A percentile compares a stretch with the other conserved stretches of the same genome.
These are phyloP conservation scores for Puccinia horiana DNA, from an alignment of 1,284 basidiomycete genomes.

Conservation along the genomic window DNA sequence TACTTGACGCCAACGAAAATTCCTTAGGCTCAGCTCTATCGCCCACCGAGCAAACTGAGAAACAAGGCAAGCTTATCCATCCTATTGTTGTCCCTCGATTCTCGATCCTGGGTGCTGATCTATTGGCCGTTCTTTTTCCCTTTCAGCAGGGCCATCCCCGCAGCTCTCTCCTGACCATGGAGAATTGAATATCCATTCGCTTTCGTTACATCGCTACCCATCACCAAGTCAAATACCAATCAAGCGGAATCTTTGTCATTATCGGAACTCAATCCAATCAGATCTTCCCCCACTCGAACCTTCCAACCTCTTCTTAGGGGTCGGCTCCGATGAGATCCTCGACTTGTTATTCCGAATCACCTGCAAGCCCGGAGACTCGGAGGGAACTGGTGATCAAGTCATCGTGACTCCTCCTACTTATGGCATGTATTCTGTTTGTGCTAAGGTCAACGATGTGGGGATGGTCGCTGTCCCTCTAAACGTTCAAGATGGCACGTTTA, in stretches of 20 bases:
- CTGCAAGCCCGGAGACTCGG: constrained; percentile 69
- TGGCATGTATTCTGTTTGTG: constrained; percentile 95
- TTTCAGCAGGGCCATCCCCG: constrained; percentile 48
- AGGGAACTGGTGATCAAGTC: constrained; percentile 67
- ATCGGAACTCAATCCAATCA: constrained; percentile 70
- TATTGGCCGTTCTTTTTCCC: background rate
- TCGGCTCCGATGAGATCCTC: constrained; percentile 95
- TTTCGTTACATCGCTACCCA: constrained; percentile 79
- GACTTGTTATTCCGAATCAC: constrained; percentile 90
- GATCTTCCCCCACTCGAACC: constrained; percentile 60
- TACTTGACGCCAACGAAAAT: constrained; percentile 99
- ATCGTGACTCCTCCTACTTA: constrained; percentile 91
- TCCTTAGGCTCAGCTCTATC: constrained; percentile 77
- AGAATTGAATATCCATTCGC: constrained; percentile 56
- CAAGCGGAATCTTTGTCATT: constrained; percentile 64
- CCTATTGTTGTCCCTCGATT: background rate
- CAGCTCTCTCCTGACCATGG: constrained; percentile 57
- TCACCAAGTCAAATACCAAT: constrained; percentile 78
- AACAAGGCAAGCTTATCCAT: constrained; percentile 24
- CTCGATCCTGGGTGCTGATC: background rate
- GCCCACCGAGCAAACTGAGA: constrained; percentile 40
- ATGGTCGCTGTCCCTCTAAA: constrained; percentile 79
- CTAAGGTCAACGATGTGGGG: constrained; percentile 89
- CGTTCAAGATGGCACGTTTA: constrained; percentile 74
- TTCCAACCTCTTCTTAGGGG: constrained; percentile 86